Percentiles rank a stretch among this genome's conserved stretches.
Evolutionary conservation across 78 protist genomes (phyloP).

Genomic region (Anaeramoeba flamelloides): DNA sequence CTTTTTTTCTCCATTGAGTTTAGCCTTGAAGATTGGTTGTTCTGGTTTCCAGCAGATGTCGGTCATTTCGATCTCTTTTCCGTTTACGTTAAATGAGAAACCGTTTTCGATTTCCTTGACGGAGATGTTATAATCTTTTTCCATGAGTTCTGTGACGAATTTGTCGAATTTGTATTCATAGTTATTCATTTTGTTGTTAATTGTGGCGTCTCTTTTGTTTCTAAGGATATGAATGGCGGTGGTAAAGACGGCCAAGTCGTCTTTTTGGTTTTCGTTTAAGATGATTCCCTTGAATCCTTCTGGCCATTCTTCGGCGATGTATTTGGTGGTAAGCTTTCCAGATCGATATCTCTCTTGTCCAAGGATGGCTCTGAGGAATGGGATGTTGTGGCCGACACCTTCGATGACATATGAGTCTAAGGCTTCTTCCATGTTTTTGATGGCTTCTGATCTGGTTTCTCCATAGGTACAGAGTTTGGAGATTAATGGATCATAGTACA

Average conservation of each 20-base stretch:
- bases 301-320: constrained; percentile 62
- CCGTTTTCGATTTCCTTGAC: neutral
- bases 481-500: constrained; percentile 93
- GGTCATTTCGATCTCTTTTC: neutral
- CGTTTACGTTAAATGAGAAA: neutral
- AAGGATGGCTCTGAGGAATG: constrained; percentile 59
- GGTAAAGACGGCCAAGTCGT: neutral
- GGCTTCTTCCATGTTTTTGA: constrained; percentile 38
- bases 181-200: neutral
- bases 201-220: neutral
- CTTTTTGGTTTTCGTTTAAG: neutral
- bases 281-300: constrained; percentile 55
- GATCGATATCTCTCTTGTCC: constrained; percentile 41
- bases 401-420: constrained; percentile 65
- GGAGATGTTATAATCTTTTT: neutral
- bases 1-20: neutral
- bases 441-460: constrained; percentile 4
- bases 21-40: constrained; percentile 3
- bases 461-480: constrained; percentile 75
- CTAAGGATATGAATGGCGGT: neutral
- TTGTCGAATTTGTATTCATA: neutral
- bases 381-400: constrained; percentile 69
- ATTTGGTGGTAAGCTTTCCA: constrained; percentile 64
- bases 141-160: neutral
- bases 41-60: neutral